Conservation (phyloP, 441 rosid genomes). For the Metrosideros polymorpha region DNA sequence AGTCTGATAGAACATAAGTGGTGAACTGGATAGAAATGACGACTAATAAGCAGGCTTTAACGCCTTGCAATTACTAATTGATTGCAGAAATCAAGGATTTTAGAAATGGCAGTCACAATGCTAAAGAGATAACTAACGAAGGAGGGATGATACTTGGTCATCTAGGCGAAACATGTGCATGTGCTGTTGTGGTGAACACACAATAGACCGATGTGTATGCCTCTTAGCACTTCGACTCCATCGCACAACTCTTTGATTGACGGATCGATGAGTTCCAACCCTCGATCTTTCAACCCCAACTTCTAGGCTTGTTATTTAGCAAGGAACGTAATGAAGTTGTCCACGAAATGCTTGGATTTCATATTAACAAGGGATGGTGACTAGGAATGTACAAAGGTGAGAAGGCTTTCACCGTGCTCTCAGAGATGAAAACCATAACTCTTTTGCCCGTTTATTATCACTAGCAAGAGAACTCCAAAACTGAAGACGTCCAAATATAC, state of each 20-base stretch:
- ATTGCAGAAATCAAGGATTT: not conserved
- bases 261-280: not conserved
- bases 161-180: not conserved
- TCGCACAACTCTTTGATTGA: not conserved
- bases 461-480: not conserved
- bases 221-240: not conserved
- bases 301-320: not conserved
- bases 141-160: not conserved
- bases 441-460: not conserved
- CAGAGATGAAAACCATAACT: not conserved
- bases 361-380: not conserved
- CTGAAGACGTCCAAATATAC: not conserved
- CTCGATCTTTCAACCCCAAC: not conserved
- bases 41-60: too few relatives aligned
- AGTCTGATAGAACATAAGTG: too few relatives aligned
- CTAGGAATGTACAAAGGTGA: not conserved
- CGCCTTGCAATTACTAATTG: not conserved
- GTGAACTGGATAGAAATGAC: too few relatives aligned
- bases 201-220: not conserved
- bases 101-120: not conserved
- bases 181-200: not conserved
- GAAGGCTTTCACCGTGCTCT: not conserved
- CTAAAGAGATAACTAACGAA: not conserved
- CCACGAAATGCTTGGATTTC: not conserved
- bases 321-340: not conserved